Conservation (phyloP, 192 early-diverging fungal species). For the Dimargaris cristalligena region DNA sequence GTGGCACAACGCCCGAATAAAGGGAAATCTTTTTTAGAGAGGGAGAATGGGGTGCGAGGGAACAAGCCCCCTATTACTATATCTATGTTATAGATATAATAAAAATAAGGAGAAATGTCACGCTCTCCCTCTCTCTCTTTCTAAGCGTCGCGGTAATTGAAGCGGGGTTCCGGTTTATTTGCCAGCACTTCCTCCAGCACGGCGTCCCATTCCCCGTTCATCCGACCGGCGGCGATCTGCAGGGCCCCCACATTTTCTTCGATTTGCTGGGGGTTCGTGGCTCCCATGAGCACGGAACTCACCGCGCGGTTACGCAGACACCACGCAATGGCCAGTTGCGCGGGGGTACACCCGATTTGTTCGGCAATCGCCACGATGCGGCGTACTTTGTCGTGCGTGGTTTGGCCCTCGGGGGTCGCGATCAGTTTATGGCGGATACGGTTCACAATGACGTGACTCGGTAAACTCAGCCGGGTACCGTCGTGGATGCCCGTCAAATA, state of each 20-base stretch:
- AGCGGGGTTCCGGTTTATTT: constrained; percentile 44
- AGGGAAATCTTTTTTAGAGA: too few species aligned
- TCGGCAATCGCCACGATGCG: constrained; percentile 34
- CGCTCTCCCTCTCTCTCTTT: too few species aligned
- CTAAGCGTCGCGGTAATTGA: constrained; percentile 35
- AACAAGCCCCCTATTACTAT: too few species aligned
- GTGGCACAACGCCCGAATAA: too few species aligned
- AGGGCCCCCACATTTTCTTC: constrained; percentile 55
- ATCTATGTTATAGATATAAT: too few species aligned
- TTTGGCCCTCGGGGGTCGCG: constrained; percentile 4
- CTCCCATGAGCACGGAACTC: constrained; percentile 47
- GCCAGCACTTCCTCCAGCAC: constrained; percentile 50
- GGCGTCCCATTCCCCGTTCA: constrained; percentile 49
- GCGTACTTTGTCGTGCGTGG: constrained; percentile 9
- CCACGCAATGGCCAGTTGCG: constrained; percentile 61
- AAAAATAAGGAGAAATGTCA: too few species aligned
- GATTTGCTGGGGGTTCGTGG: constrained; percentile 46
- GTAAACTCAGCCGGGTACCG: constrained; percentile 36
- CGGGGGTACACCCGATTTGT: constrained; percentile 33
- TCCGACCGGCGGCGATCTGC: constrained; percentile 28
- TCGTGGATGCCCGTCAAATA: constrained; percentile 52
- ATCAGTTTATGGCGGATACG: constrained; percentile 16
- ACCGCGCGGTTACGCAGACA: constrained; percentile 46
- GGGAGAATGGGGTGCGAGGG: too few species aligned
- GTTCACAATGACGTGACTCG: constrained; percentile 13